These are phyloP conservation scores for Babesia sp. DNA, from an alignment of 169 alveolate genomes.

Conservation along the genomic window DNA sequence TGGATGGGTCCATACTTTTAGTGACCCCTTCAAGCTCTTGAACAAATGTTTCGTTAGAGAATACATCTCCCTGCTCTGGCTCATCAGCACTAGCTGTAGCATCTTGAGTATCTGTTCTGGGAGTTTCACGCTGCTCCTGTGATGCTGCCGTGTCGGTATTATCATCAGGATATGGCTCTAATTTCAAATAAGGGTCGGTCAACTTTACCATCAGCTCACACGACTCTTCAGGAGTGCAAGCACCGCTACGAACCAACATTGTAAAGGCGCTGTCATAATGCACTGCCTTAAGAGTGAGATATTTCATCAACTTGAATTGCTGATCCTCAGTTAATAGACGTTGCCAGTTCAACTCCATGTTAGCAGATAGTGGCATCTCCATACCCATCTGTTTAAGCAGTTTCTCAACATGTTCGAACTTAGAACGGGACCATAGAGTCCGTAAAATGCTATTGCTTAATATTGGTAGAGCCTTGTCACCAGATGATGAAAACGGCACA, in stretches of 20 bases:
- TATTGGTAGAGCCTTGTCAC: neutral
- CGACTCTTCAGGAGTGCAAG: slow-evolving; percentile 35
- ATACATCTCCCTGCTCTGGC: neutral
- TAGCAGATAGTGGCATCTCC: slow-evolving; percentile 28
- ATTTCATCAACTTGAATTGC: slow-evolving; percentile 40
- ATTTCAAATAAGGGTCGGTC: slow-evolving; percentile 29
- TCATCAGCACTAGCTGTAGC: neutral
- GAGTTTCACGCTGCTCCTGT: neutral
- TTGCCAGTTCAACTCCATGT: slow-evolving; percentile 39
- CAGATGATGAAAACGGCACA: neutral
- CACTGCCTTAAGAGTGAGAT: slow-evolving; percentile 22
- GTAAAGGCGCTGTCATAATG: slow-evolving; percentile 33
- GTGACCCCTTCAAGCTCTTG: slow-evolving; percentile 4
- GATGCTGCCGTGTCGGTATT: neutral
- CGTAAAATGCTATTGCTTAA: neutral
- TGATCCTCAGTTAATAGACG: slow-evolving; percentile 28
- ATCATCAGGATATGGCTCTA: slow-evolving; percentile 21
- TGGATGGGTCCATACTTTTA: slow-evolving; percentile 5
- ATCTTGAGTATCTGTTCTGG: neutral
- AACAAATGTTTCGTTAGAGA: neutral
- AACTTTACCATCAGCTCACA: slow-evolving; percentile 21
- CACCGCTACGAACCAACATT: slow-evolving; percentile 45
- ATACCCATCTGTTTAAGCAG: slow-evolving; percentile 27
- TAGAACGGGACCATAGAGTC: slow-evolving; percentile 29
- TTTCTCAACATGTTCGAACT: slow-evolving; percentile 44